These are phyloP conservation scores for Rhodosporidiobolus sp. DNA, from an alignment of 768 basidiomycete species.

Conservation along the genomic window DNA sequence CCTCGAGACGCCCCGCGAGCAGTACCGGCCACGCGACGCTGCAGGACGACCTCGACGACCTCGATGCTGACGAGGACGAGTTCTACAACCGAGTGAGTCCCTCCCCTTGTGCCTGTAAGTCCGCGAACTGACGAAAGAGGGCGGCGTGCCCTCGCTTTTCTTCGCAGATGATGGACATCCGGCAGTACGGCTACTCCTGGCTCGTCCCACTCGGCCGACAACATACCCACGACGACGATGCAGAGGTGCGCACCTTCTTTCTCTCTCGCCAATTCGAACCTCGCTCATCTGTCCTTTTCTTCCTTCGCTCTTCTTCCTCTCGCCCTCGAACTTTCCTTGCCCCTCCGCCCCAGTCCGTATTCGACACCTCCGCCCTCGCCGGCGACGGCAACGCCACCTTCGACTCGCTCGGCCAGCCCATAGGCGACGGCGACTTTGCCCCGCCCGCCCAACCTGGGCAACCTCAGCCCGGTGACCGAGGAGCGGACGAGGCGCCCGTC, in stretches of 20 bases:
- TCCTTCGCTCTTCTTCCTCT: not conserved
- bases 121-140: not conserved
- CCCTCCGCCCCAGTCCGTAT: constrained; percentile 9
- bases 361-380: constrained; percentile 4
- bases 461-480: no score
- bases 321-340: no score
- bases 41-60: constrained; percentile 31
- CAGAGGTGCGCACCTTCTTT: constrained; percentile 5
- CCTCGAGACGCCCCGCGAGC: no score
- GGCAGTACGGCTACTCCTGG: constrained; percentile 28
- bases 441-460: no score
- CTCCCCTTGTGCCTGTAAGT: no score
- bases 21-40: not conserved
- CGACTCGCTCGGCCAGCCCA: not conserved
- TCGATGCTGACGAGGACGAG: constrained; percentile 25
- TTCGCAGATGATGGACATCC: constrained; percentile 12
- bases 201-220: constrained; percentile 34
- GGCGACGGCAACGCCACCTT: not conserved
- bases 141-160: no score
- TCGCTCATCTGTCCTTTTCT: no score
- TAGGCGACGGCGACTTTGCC: not conserved
- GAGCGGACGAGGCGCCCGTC: constrained; percentile 4
- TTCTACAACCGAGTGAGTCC: constrained; percentile 1
- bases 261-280: no score
- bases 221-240: constrained; percentile 34